Conservation (phyloP, 192 early-diverging fungal genomes). For the Coemansia sp. region DNA sequence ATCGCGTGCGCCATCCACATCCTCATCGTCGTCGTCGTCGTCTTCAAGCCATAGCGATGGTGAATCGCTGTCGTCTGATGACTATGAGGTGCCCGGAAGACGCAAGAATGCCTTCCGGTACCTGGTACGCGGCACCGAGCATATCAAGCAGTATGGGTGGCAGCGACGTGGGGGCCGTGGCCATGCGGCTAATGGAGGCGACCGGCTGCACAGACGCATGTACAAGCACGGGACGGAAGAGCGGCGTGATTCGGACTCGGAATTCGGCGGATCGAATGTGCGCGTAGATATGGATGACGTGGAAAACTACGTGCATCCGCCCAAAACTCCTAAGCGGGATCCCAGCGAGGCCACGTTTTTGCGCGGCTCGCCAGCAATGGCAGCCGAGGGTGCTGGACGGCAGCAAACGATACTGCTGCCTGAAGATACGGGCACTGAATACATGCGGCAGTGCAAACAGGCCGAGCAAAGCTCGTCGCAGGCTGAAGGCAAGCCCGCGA, state of each 20-base stretch:
- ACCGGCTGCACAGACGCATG: conserved; percentile 24
- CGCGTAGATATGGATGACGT: conserved; percentile 46
- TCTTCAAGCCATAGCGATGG: conserved; percentile 22
- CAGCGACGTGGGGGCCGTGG: conserved; percentile 5
- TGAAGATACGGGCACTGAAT: conserved; percentile 35
- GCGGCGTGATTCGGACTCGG: conserved; percentile 47
- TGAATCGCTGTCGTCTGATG: background rate
- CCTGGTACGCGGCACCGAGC: conserved; percentile 52
- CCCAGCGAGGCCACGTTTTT: conserved; percentile 22
- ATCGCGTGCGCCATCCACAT: conserved; percentile 12
- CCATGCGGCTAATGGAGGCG: background rate
- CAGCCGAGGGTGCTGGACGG: background rate
- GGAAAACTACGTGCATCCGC: conserved; percentile 51
- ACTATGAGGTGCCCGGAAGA: conserved; percentile 33
- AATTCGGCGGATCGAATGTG: conserved; percentile 27
- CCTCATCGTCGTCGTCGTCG: conserved; percentile 15
- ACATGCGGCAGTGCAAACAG: conserved; percentile 29
- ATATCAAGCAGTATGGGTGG: conserved; percentile 40
- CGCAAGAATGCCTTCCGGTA: conserved; percentile 39
- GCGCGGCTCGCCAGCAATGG: conserved; percentile 7
- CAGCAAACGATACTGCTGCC: conserved; percentile 22
- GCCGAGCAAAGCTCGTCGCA: background rate
- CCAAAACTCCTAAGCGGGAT: background rate
- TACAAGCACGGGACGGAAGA: conserved; percentile 24
- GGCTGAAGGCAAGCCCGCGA: no score